Base-by-base conservation (phyloP, 805 yeast species). In the Yarrowia phangngaensis region DNA sequence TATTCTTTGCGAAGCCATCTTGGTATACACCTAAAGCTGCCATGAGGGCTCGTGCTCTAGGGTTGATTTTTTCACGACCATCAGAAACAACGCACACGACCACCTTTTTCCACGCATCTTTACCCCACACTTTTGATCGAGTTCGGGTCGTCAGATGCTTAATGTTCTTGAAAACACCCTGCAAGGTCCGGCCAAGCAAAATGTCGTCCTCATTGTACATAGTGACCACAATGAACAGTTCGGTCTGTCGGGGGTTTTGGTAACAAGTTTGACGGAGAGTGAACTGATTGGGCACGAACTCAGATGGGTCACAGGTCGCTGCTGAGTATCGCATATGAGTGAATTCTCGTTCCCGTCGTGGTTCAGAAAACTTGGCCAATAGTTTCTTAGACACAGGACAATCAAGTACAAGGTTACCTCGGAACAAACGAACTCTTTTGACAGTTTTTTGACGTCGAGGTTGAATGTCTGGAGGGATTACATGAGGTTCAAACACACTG, bases 1-100 rank as follows among this genome's bases (percentile, higher is more conserved):
- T 83, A 60, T 86, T 84, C 63, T 88, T 88, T 35, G 97, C 97
- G 66, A 88, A 87, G 0, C 97, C 97, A 53, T 88, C 97, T 66
- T 92, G 98, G 63, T 81, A 90, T 30, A 84, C 83, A 17, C 98
- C 98, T 48, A 90, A 64, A 2, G 95, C 84, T 11, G 92, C 83
- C 62, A 90, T 70, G 22, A 90, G 70, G 7, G 89, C 88, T 59
- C 80, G 76, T 0, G 96, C 76, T 40, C 89, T 73, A 35, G 84
- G 84, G 63, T 86, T 75, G 51, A 90, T 78, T 57, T 88, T 86
- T 11, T 79, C 75, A 59, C 97, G 79, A 53, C 98, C 98, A 67
- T 90, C 98, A 52, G 89, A 83, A 11, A 90, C 89, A 22, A 90
- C 77, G 56, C 86, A 78, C 14, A 92, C 92, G 8, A 87, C 95